Base-by-base conservation (phyloP, 2,329 filamentous ascomycete genomes). In the Tolypocladium amazonense region DNA sequence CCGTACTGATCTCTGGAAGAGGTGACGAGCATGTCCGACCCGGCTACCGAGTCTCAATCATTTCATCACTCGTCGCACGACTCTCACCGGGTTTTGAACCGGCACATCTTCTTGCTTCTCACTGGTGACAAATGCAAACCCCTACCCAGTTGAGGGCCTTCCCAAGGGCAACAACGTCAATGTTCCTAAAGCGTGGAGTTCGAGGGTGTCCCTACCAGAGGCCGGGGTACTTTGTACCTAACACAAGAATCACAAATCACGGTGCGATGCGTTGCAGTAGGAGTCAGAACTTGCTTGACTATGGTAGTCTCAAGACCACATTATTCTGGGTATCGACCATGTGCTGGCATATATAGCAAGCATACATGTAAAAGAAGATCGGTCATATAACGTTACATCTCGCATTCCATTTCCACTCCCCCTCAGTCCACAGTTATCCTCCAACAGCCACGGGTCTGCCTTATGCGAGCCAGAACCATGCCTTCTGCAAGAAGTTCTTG, bases 401-500 rank as follows among this genome's bases (percentile, higher is more conserved):
- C 56, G 9, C 30, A n/a, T 30, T 14, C 18, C 38, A 11, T 14
- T 18, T 11, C 1, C 39, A 20, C 6, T n/a, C 6, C 20, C 20
- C 0, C 1, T 8, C 39, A 53, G 12, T 43, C 37, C 56, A 23
- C 9, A n/a, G 20, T 18, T 20, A 23, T 43, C 12, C 15, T 20
- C 56, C 27, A 35, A 35, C 56, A 25, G 5, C 37, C 56, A 9
- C 56, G 39, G 2, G 27, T 35, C 27, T 18, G 27, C 50, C 9
- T 39, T 69, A 83, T 9, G 80, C 81, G 61, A 83, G 58, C 81
- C 82, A 85, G 69, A 75, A 84, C 82, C 82, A 85, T 0, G 75
- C 63, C 69, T 74, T 81, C 66, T 84, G 72, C 12, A 78, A 12
- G 71, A 71, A 75, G 63, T 85, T 85, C 68, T 74, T 79, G 20